Evolutionary conservation across 176 grass and related monocot genomes (phyloP), one percentile per base, ranked within the genome.

Genomic region (Thalia dealbata): DNA sequence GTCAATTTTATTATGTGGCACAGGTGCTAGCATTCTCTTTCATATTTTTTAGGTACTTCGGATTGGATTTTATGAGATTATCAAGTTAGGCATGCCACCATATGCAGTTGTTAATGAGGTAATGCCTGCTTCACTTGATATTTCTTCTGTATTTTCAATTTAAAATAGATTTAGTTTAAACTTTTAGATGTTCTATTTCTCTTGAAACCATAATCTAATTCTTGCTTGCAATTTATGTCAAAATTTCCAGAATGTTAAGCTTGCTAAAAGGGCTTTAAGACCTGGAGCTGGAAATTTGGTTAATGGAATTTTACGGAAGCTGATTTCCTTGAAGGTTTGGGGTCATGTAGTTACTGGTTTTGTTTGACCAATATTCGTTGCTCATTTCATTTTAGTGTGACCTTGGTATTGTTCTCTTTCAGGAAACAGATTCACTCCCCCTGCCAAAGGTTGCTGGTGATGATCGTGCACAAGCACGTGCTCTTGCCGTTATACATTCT

Each of bases 81-180:
- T 92, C 70, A 92, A 96, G 76, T 82, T 96, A 73, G 70, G 78
- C 9, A 88, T 92, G 77, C 89, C 89, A 51, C 85, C 75, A 83
- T 96, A 96, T 90, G 92, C 89, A 78, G 87, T 87, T 11, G 84
- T 96, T 70, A 76, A 96, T 68, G 92, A 96, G 89, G 92, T 96
- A 38, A 38, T 38, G 4, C 32, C 32, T 38, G 32, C 4, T 38
- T n/a, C n/a, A n/a, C n/a, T n/a, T n/a, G n/a, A n/a, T n/a, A n/a
- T n/a, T n/a, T n/a, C n/a, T n/a, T n/a, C n/a, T n/a, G n/a, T n/a
- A 21, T 21, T 56, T 58, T 58, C 21, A 21, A 19, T 58, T 16
- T 58, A n/a, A 5, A n/a, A 5, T 58, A 1, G 7, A 58, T n/a
- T n/a, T 58, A 58, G 54, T 58, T 58, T 48, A 48, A 38, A 38